Conservation (phyloP, 2,329 filamentous ascomycete genomes). For the Dactylonectria estremocensis region DNA sequence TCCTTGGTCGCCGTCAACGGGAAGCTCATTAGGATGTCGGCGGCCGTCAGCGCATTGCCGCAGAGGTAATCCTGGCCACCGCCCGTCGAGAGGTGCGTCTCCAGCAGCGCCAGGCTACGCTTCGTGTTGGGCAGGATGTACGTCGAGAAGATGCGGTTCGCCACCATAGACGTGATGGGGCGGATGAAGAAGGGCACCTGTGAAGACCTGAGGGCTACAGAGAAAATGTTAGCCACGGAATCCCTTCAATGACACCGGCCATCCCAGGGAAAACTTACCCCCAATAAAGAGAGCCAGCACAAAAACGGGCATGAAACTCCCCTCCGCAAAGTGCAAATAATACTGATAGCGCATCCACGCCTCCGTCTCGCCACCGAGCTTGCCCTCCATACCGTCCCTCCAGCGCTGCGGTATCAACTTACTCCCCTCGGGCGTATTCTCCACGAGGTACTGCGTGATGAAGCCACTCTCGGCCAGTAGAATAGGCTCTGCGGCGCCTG, state of each 20-base stretch:
- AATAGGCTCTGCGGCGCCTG: conserved; percentile 59
- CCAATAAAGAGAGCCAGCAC: conserved; percentile 74
- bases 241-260: neutral
- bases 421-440: conserved; percentile 67
- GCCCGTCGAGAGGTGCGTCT: conserved; percentile 64
- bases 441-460: conserved; percentile 86
- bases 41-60: conserved; percentile 64
- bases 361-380: conserved; percentile 73
- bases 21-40: conserved; percentile 70
- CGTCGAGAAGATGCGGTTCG: conserved; percentile 56
- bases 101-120: conserved; percentile 65
- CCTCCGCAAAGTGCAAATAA: conserved; percentile 88
- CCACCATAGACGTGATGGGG: conserved; percentile 64
- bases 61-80: conserved; percentile 63
- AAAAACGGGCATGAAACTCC: conserved; percentile 82
- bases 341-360: conserved; percentile 74
- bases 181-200: conserved; percentile 68
- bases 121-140: conserved; percentile 65
- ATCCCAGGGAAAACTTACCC: conserved; percentile 54
- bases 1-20: conserved; percentile 62
- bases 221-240: neutral
- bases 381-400: conserved; percentile 71
- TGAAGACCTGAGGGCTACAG: conserved; percentile 60
- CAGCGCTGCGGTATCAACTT: conserved; percentile 68
- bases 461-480: conserved; percentile 86